phyloP scores from a whole-genome alignment of 768 basidiomycete species.

The Leccinellum rugosiceps region DNA sequence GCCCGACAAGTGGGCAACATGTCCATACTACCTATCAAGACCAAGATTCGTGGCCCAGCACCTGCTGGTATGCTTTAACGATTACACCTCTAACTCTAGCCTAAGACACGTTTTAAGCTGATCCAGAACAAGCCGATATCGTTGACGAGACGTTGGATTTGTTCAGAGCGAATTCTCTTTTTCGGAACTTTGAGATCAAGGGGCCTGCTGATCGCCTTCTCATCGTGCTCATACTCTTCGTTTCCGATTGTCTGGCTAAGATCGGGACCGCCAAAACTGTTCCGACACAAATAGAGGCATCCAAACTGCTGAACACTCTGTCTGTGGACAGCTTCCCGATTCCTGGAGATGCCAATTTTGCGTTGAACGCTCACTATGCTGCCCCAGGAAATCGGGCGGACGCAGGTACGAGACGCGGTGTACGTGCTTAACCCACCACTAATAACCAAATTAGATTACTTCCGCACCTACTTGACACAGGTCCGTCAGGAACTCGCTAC shows the following conservation, averaged over 20 bases:
- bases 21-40: constrained; percentile 85
- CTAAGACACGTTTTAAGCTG: constrained; percentile 48
- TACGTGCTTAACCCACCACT: background rate
- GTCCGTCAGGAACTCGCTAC: constrained; percentile 89
- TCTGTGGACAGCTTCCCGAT: constrained; percentile 92
- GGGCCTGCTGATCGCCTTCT: constrained; percentile 93
- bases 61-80: constrained; percentile 54
- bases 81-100: constrained; percentile 8
- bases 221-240: constrained; percentile 96
- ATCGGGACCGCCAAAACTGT: constrained; percentile 68
- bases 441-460: constrained; percentile 56
- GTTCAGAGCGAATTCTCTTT: constrained; percentile 98
- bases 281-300: constrained; percentile 78
- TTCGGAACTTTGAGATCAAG: constrained; percentile 99
- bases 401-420: constrained; percentile 55
- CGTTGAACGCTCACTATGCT: constrained; percentile 89
- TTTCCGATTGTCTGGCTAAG: constrained; percentile 95
- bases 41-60: constrained; percentile 89
- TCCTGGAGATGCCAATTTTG: constrained; percentile 95
- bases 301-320: constrained; percentile 84
- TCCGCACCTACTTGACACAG: constrained; percentile 89
- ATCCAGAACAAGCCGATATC: constrained; percentile 78
- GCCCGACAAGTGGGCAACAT: constrained; percentile 86
- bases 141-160: constrained; percentile 95
- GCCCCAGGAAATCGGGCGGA: constrained; percentile 73